These are phyloP conservation scores for Cryptosporidium bovis DNA, from an alignment of 169 alveolate genomes.

Conservation along the genomic window DNA sequence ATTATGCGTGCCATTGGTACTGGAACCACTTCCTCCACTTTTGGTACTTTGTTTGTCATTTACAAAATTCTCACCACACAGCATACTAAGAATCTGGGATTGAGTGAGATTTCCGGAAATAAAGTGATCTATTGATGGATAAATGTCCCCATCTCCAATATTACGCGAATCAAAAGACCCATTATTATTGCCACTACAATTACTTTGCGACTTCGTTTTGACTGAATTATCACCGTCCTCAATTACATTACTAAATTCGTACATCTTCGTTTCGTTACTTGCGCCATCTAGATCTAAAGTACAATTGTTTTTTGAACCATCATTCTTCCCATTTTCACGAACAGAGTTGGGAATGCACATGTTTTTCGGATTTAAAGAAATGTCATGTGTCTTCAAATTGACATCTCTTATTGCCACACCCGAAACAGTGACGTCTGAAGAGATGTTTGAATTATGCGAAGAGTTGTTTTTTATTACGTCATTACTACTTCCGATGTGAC, in stretches of 20 bases:
- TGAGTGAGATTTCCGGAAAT: neutral
- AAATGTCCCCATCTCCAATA: conserved; percentile 43
- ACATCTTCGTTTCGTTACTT: too few relatives aligned
- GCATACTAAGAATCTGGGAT: conserved; percentile 19
- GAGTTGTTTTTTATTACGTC: neutral
- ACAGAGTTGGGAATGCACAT: too few relatives aligned
- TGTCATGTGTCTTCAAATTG: conserved; percentile 1
- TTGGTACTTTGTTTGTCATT: neutral
- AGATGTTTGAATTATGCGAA: neutral
- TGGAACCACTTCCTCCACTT: too few relatives aligned
- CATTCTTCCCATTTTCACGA: too few relatives aligned
- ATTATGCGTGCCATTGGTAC: too few relatives aligned
- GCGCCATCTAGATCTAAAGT: too few relatives aligned
- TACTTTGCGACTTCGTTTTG: too few relatives aligned
- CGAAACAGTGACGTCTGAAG: conserved; percentile 8
- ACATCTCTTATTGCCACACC: conserved; percentile 12
- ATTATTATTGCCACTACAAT: too few relatives aligned
- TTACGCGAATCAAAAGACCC: neutral
- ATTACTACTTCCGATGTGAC: conserved; percentile 43
- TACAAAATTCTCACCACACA: neutral
- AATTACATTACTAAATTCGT: too few relatives aligned
- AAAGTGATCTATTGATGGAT: conserved; percentile 52
- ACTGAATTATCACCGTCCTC: too few relatives aligned
- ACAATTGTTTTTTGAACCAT: too few relatives aligned
- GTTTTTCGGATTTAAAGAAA: neutral